Evolutionary conservation across 73 alveolate genomes (phyloP).

Genomic region (Paramecium bursaria): DNA sequence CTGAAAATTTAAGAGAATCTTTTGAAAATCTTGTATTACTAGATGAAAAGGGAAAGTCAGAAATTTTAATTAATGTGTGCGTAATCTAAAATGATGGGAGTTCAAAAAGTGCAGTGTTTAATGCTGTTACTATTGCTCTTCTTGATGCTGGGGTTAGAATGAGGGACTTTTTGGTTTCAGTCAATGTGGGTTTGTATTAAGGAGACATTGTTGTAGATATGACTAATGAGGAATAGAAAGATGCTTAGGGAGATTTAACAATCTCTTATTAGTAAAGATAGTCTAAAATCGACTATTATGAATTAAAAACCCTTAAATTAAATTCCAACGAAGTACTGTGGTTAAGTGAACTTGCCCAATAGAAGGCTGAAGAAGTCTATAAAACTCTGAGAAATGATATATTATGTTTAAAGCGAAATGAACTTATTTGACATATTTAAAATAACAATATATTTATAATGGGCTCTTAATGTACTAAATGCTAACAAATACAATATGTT

Average conservation of each 20-base stretch:
- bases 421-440: no score
- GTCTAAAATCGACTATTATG: constrained; percentile 30
- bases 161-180: constrained; percentile 85
- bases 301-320: constrained; percentile 44
- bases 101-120: constrained; percentile 92
- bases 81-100: constrained; percentile 95
- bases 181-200: constrained; percentile 70
- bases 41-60: constrained; percentile 67
- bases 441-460: no score
- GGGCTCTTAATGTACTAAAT: no score
- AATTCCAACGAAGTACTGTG: not conserved
- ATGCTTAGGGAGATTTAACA: constrained; percentile 46
- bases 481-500: no score
- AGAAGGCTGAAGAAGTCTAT: constrained; percentile 45
- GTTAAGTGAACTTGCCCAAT: constrained; percentile 26
- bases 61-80: constrained; percentile 72
- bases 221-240: constrained; percentile 19
- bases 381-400: constrained; percentile 40
- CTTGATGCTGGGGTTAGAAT: constrained; percentile 93
- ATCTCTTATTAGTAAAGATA: constrained; percentile 24
- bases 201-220: constrained; percentile 15
- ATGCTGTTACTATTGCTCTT: constrained; percentile 94
- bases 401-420: no score
- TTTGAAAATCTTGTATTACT: constrained; percentile 62
- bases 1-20: constrained; percentile 63